Evolutionary conservation across 2,329 filamentous ascomycete species (phyloP).

Genomic region (Coniella vitis): DNA sequence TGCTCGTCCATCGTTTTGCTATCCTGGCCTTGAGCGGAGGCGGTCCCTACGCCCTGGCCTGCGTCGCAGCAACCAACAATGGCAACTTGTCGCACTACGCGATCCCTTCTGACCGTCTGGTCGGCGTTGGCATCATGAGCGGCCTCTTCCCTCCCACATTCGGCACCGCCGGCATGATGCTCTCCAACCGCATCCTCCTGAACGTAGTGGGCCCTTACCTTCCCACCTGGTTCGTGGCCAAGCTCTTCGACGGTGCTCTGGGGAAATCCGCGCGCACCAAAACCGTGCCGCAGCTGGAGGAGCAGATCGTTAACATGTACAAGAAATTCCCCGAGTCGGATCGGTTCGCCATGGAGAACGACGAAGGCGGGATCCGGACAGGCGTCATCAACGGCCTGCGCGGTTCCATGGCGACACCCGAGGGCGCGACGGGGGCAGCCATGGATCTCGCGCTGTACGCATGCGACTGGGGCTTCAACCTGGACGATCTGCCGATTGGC

Average conservation of each 20-base stretch:
- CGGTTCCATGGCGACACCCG: conserved; percentile 6
- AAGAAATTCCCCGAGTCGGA: background rate
- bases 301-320: background rate
- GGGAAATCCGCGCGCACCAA: background rate
- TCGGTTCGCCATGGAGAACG: conserved; percentile 2
- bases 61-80: conserved; percentile 4
- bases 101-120: conserved; percentile 16
- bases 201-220: conserved; percentile 14
- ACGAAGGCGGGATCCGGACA: conserved; percentile 2
- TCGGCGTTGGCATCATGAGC: conserved; percentile 15
- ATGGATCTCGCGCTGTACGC: conserved; percentile 13
- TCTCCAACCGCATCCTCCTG: conserved; percentile 14
- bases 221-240: conserved; percentile 11
- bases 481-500: conserved; percentile 15
- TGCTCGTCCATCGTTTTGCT: conserved; percentile 19
- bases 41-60: conserved; percentile 22
- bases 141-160: conserved; percentile 18
- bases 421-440: conserved; percentile 7
- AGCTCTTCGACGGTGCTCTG: background rate
- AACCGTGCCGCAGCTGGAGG: background rate
- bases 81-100: background rate
- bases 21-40: conserved; percentile 24
- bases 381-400: conserved; percentile 9
- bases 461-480: conserved; percentile 19
- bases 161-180: conserved; percentile 20